Evolutionary conservation across 2,329 filamentous ascomycete species (phyloP).

Genomic region (Monilinia vaccinii-corymbosi): DNA sequence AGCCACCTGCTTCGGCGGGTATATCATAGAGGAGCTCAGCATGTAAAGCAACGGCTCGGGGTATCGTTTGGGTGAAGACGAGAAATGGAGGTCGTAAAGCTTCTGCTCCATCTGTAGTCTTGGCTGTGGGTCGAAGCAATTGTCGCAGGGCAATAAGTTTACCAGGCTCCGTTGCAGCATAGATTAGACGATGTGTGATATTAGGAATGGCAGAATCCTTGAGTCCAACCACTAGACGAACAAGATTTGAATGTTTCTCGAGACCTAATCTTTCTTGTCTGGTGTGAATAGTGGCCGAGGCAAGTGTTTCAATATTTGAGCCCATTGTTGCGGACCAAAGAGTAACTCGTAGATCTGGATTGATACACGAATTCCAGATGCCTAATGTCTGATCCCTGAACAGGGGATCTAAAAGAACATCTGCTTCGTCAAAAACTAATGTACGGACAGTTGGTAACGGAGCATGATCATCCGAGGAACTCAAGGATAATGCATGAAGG

Average conservation of each 20-base stretch:
- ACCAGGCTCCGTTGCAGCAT: constrained; percentile 85
- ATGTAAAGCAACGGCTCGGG: constrained; percentile 77
- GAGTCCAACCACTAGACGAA: constrained; percentile 87
- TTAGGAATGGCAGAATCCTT: constrained; percentile 95
- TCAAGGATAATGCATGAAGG: constrained; percentile 58
- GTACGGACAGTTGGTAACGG: constrained; percentile 59
- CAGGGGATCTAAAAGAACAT: constrained; percentile 83
- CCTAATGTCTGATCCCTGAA: constrained; percentile 82
- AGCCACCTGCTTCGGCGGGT: constrained; percentile 75
- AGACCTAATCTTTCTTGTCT: constrained; percentile 36
- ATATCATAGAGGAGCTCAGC: constrained; percentile 93
- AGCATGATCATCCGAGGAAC: constrained; percentile 33
- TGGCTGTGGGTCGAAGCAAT: constrained; percentile 66
- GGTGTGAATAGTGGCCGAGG: constrained; percentile 55
- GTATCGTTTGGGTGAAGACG: constrained; percentile 93
- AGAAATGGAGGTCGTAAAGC: constrained; percentile 76
- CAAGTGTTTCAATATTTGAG: constrained; percentile 77
- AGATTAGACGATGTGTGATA: constrained; percentile 78
- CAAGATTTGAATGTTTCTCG: constrained; percentile 41
- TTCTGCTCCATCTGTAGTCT: constrained; percentile 38
- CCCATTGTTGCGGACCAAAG: constrained; percentile 98
- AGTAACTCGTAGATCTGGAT: constrained; percentile 60
- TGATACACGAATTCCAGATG: constrained; percentile 73
- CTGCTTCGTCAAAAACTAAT: constrained; percentile 85
- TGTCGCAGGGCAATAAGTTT: constrained; percentile 89